These are phyloP conservation scores for Ustulina deusta DNA, from an alignment of 2,329 filamentous ascomycete species.

Conservation along the genomic window DNA sequence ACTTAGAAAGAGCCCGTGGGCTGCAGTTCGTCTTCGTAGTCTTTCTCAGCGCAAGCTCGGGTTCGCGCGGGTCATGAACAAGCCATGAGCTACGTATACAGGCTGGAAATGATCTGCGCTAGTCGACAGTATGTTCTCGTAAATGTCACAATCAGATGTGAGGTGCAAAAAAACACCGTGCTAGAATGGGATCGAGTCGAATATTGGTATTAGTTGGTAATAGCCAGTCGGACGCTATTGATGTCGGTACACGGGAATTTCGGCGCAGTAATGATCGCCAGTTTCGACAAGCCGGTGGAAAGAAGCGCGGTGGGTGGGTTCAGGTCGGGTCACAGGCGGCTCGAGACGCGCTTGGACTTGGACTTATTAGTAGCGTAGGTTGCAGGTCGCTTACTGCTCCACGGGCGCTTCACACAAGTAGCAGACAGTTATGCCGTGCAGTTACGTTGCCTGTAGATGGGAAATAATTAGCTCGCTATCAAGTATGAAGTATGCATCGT, in stretches of 20 bases:
- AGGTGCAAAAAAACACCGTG: not conserved
- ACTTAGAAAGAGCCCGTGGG: not conserved
- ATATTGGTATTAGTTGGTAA: slow-evolving; percentile 28
- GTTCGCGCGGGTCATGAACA: slow-evolving; percentile 19
- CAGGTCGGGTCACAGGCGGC: slow-evolving; percentile 35
- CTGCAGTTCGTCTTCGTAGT: slow-evolving; percentile 19
- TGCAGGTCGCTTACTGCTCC: slow-evolving; percentile 18
- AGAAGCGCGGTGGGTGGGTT: slow-evolving; percentile 40
- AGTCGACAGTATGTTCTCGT: slow-evolving; percentile 1
- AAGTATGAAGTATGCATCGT: not conserved
- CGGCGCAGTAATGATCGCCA: slow-evolving; percentile 55
- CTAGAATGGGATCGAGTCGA: not conserved
- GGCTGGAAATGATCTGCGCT: not conserved
- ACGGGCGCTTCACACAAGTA: slow-evolving; percentile 17
- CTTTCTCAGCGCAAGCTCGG: slow-evolving; percentile 27
- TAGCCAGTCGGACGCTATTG: slow-evolving; percentile 11
- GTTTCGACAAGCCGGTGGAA: slow-evolving; percentile 52
- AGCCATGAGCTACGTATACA: slow-evolving; percentile 30
- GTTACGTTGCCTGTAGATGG: not conserved
- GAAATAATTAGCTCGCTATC: not conserved
- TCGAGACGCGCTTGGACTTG: slow-evolving; percentile 26
- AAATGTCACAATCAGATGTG: not conserved
- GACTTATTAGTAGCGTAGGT: slow-evolving; percentile 14
- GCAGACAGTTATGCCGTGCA: not conserved
- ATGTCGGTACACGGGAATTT: slow-evolving; percentile 49